Evolutionary conservation across 2,329 filamentous ascomycete genomes (phyloP), one percentile per base, ranked within the genome.

Genomic region (Cryphonectria japonica): DNA sequence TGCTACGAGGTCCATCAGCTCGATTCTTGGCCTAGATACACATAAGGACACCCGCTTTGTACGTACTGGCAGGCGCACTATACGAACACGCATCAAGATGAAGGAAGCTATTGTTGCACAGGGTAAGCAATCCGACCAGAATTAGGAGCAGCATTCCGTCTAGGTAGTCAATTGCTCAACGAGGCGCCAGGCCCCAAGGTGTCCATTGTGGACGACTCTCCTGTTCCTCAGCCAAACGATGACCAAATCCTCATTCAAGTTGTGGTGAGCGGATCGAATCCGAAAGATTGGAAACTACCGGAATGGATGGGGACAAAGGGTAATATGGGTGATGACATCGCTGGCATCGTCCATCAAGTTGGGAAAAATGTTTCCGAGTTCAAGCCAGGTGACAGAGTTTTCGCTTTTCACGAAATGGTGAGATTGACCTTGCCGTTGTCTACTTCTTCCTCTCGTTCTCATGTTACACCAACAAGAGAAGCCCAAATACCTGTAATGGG

Each of bases 341-440:
- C 86, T 1, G 85, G 86, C 60, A 80, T 85, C 39, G 83, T 91
- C 11, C 82, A 88, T 74, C 80, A 83, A 71, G 85, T 89, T 32
- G 88, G 88, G 29, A 76, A 80, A 57, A 81, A 85, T 52, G 88
- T 90, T 1, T 83, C 78, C 69, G 88, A 89, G 74, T 90, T 90
- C 82, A 85, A 84, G 72, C 79, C 80, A 0, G 88, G 87, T 43
- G 87, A 89, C 77, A 83, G 86, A 22, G 87, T 89, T 0, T 84
- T 85, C 11, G 86, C 85, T 3, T 88, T 88, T 79, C 83, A 85
- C 75, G 76, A 82, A 72, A 80, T 82, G 75, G 67, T 68, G 43
- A 46, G 26, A 16, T 22, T 22, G n/a, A 13, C 37, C 62, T 32
- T 32, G n/a, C 22, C 37, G 32, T 22, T 65, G 11, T 39, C 37